Evolutionary conservation across 805 yeast genomes (phyloP).

Genomic region (Candida suzukii): DNA sequence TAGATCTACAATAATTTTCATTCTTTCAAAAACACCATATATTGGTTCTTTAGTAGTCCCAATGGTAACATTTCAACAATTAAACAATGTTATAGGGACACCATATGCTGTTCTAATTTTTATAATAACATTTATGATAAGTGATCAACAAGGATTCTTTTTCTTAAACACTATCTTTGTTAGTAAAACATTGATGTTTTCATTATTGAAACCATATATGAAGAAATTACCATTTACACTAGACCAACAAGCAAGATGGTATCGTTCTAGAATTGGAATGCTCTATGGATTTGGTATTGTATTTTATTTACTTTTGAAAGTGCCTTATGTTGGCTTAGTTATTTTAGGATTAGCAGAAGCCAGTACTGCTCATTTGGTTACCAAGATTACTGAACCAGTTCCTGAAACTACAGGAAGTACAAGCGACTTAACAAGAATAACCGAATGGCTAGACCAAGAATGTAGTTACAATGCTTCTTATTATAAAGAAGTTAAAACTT

Average conservation of each 20-base stretch:
- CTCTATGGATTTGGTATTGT: constrained; percentile 49
- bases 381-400: constrained; percentile 44
- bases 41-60: constrained; percentile 37
- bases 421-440: not conserved
- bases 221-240: constrained; percentile 35
- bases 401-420: constrained; percentile 14
- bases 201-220: constrained; percentile 45
- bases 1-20: constrained; percentile 24
- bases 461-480: constrained; percentile 12
- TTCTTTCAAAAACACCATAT: constrained; percentile 32
- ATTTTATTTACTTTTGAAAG: constrained; percentile 33
- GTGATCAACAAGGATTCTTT: constrained; percentile 27
- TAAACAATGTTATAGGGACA: constrained; percentile 40
- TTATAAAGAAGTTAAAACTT: constrained; percentile 9
- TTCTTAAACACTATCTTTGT: constrained; percentile 41
- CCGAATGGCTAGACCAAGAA: constrained; percentile 9
- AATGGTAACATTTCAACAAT: constrained; percentile 33
- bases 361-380: constrained; percentile 44
- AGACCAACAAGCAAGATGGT: constrained; percentile 41
- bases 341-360: constrained; percentile 48
- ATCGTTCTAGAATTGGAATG: constrained; percentile 44
- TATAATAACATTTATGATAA: constrained; percentile 26
- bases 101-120: constrained; percentile 34
- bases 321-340: constrained; percentile 40
- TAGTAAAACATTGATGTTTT: constrained; percentile 34